phyloP scores from a whole-genome alignment of 495 filamentous ascomycete genomes.

The Usnea hakonensis region DNA sequence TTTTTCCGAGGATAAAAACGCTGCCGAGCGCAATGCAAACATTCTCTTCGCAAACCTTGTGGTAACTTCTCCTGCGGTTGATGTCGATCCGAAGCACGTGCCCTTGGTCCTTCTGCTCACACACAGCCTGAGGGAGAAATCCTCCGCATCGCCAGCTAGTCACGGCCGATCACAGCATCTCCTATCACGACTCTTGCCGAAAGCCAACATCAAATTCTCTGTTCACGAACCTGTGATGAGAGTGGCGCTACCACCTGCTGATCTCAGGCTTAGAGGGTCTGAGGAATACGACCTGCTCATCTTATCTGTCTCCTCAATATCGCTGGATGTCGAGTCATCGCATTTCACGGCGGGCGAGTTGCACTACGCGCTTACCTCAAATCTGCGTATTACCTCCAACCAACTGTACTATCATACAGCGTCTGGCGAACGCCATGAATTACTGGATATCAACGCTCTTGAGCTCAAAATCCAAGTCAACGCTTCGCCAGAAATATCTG shows the following conservation, averaged over 20 bases:
- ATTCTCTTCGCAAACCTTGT: conserved; percentile 94
- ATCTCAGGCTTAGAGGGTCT: conserved; percentile 44
- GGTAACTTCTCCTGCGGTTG: conserved; percentile 88
- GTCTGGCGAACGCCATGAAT: conserved; percentile 69
- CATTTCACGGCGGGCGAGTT: conserved; percentile 79
- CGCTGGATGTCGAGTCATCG: conserved; percentile 85
- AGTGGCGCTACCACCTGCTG: conserved; percentile 71
- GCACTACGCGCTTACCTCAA: conserved; percentile 77
- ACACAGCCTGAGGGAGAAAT: conserved; percentile 46
- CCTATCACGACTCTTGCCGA: conserved; percentile 86
- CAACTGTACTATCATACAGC: conserved; percentile 93
- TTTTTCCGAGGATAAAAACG: conserved; percentile 62
- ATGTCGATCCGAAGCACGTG: conserved; percentile 89
- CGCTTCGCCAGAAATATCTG: conserved; percentile 77
- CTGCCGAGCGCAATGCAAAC: conserved; percentile 86
- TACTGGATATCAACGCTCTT: conserved; percentile 75
- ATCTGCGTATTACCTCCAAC: conserved; percentile 76
- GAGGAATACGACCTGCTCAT: conserved; percentile 91
- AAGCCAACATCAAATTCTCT: conserved; percentile 89
- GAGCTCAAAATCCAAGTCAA: conserved; percentile 79
- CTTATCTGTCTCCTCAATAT: conserved; percentile 84
- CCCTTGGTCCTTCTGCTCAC: conserved; percentile 75
- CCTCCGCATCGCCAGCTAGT: conserved; percentile 38
- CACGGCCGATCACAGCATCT: conserved; percentile 46
- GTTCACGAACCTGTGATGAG: conserved; percentile 92